Evolutionary conservation across 1,139 yeast species (phyloP).

Genomic region (Nakaseomyces sp.): DNA sequence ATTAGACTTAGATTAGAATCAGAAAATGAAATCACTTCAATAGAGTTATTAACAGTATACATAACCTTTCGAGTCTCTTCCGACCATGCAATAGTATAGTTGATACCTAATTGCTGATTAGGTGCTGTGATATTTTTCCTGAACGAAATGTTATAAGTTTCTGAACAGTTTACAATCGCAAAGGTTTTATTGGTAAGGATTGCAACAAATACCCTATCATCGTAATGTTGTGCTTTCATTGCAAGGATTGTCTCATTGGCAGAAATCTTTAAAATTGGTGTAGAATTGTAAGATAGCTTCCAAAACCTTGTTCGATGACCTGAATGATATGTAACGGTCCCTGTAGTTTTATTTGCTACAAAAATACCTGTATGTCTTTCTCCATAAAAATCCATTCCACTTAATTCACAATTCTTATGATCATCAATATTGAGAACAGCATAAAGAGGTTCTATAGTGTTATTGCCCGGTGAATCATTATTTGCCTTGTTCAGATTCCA

Average conservation of each 20-base stretch:
- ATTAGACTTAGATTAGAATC: background rate
- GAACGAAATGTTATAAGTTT: background rate
- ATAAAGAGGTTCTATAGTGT: conserved; percentile 11
- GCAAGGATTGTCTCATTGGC: conserved; percentile 1
- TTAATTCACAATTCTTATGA: conserved; percentile 29
- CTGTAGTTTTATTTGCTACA: conserved; percentile 47
- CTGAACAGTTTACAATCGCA: conserved; percentile 39
- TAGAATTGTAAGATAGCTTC: conserved; percentile 35
- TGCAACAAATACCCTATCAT: conserved; percentile 42
- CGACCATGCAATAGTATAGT: conserved; percentile 44
- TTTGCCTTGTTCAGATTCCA: conserved; percentile 36
- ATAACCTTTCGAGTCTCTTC: conserved; percentile 36
- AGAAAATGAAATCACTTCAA: conserved; percentile 30
- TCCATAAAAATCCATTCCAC: conserved; percentile 47
- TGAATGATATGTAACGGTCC: conserved; percentile 52
- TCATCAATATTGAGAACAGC: conserved; percentile 25
- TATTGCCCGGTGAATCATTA: background rate
- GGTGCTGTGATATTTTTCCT: background rate
- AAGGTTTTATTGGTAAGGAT: conserved; percentile 48
- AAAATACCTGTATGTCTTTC: conserved; percentile 49
- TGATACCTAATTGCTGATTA: conserved; percentile 6
- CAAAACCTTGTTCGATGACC: conserved; percentile 50
- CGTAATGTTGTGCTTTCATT: conserved; percentile 31
- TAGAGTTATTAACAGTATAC: conserved; percentile 14
- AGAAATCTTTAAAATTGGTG: conserved; percentile 11